Evolutionary conservation across 192 early-diverging fungal species (phyloP), one percentile per base, ranked within the genome.

Genomic region (Umbelopsis sp.): DNA sequence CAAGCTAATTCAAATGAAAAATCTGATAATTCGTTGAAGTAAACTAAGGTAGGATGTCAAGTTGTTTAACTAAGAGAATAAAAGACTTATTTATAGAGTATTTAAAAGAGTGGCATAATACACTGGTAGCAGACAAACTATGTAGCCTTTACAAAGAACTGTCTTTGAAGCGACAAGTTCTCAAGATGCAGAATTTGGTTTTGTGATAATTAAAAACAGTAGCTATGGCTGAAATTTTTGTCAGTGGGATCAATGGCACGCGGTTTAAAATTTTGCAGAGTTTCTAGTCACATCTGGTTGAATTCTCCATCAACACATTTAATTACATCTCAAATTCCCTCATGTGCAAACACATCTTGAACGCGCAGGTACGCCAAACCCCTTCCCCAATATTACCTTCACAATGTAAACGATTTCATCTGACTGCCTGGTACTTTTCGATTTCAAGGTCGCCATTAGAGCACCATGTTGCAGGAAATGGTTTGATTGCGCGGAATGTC

Each of bases 401-500:
- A 29, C 41, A 65, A 44, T 53, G 8, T 3, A 20, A 50, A 21
- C 14, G 25, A 31, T 53, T 31, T 20, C 51, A 21, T 51, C 32
- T 68, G 41, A 38, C 12, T 65, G 17, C 68, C 71, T 67, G 38
- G 38, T 11, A 11, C 38, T 11, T 11, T 41, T 41, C 8, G 12
- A 10, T 25, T 36, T 20, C n/a, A 72, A 94, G 91, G 92, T 96
- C 20, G 84, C 94, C 41, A 91, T 98, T 71, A 88, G 96, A 54
- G 95, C 97, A 11, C 90, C 90, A 26, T 97, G 96, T 85, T 99
- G 97, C 84, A 90, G 91, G 78, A 86, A 85, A 56, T 99, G 97
- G 97, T 99, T 93, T 78, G 97, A 99, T 82, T 99, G 97, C 75
- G 86, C 97, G 26, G 92, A 96, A 72, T 99, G 97, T 79, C 97